Conservation (phyloP, 179 eudicot species). For the Silene noctiflora region DNA sequence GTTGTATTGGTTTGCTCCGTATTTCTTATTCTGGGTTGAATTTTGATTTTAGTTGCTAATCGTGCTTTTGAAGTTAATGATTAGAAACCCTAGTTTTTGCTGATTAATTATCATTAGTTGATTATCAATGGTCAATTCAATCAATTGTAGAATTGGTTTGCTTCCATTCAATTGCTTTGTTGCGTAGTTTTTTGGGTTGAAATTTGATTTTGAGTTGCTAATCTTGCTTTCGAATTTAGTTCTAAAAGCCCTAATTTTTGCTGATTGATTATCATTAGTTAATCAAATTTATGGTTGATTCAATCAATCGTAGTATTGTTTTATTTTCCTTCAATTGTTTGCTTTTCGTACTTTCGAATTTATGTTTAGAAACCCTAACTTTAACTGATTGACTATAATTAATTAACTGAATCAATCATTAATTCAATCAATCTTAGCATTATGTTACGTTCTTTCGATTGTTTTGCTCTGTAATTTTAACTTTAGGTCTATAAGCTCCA, state of each 20-base stretch:
- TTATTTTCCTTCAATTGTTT: neutral
- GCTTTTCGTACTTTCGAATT: neutral
- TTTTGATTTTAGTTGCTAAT: neutral
- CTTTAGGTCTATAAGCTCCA: neutral
- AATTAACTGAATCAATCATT: too few species aligned
- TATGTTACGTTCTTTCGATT: too few species aligned
- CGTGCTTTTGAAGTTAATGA: neutral
- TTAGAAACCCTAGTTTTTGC: neutral
- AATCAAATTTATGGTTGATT: neutral
- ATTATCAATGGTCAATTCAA: neutral
- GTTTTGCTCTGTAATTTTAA: too few species aligned
- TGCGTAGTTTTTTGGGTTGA: neutral
- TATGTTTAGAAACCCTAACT: too few species aligned
- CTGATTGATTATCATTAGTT: neutral
- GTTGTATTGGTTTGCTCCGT: conserved; percentile 2
- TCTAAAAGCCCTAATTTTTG: neutral
- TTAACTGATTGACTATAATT: too few species aligned
- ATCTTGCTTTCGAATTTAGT: neutral
- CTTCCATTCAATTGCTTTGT: neutral
- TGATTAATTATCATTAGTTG: neutral
- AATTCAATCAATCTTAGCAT: conserved; percentile 20
- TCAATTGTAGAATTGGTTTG: neutral
- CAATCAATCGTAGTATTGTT: neutral
- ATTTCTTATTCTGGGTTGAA: neutral
- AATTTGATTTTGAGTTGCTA: neutral